Evolutionary conservation across 208 protist species (phyloP), one percentile per base, ranked within the genome.

Genomic region (Herpetomonas samuelpessoai): DNA sequence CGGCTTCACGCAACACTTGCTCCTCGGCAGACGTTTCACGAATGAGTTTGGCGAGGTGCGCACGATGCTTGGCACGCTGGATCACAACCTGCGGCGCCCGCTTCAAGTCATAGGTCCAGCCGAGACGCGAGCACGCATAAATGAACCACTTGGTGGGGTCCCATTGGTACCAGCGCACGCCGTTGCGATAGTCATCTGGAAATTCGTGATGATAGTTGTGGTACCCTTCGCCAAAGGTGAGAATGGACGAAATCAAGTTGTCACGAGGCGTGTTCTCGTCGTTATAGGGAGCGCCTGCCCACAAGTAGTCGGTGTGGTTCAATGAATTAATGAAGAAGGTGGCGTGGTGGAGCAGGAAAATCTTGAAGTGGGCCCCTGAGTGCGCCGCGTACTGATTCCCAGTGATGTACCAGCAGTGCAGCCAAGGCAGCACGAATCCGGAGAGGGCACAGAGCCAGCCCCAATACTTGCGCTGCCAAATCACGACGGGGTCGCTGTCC

Each of bases 181-280:
- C 88, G 65, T 95, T 95, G 58, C 88, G 77, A 68, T 96, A 97
- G 73, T 96, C 91, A 45, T 93, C 70, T 9, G 91, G 76, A 58
- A 97, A 97, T 60, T 91, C 87, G 73, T 97, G 93, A 62, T 97
- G 93, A 73, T 91, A 96, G 75, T 97, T 95, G 81, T 97, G 90
- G 74, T 93, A 96, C 48, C 92, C 92, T 73, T 97, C 92, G 35
- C 90, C 90, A 59, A 96, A 85, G 16, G 93, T 89, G 50, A 91
- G 60, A 19, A 96, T 62, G 35, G 88, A 79, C 51, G 82, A 92
- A 14, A 93, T 58, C 25, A 84, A 48, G 45, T 81, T 93, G 70
- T 97, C 89, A 59, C 79, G 83, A 12, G 89, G 85, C 19, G 84
- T 76, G 73, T 91, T 76, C 21, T 74, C 70, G 60, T 96, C 85